Evolutionary conservation across 2,329 filamentous ascomycete genomes (phyloP), one percentile per base, ranked within the genome.

Genomic region (Phyllosticta citrichinensis): DNA sequence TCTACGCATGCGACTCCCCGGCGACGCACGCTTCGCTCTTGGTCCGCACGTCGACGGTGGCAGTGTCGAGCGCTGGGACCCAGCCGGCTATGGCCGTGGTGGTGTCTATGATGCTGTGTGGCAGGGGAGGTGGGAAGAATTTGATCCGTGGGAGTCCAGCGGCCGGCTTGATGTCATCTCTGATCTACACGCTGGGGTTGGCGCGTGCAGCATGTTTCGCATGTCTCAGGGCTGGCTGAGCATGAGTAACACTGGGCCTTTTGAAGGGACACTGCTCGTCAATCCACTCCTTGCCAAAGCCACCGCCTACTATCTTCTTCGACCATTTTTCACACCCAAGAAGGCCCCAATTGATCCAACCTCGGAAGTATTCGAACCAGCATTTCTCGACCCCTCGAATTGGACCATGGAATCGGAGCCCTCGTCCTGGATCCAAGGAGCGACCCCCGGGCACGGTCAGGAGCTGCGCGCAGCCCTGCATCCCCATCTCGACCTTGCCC

Each of bases 221-320:
- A 88, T 91, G 81, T 93, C 89, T 72, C 92, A 97, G 74, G 92
- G 91, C 19, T 97, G 92, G 92, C 74, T 97, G 58, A 83, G 83
- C 63, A 87, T 97, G 81, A 91, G 87, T 62, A 76, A 78, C n/a
- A 87, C 85, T 0, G 84, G 80, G 0, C 88, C 89, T 0, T 80
- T 80, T 5, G 86, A 96, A 75, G 92, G 92, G 0, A 94, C 91
- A 0, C 74, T 97, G 58, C 80, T 89, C 52, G 88, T 96, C 1
- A 92, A 92, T 67, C 92, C 92, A 0, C 77, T 95, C 58, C 75
- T 94, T 54, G 81, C 82, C 64, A 82, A 89, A 59, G 84, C 89
- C 0, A 94, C 88, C 0, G 86, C 88, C 0, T 97, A 97, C 68
- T 82, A 86, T 52, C 80, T 97, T 0, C 81, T 97, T 3, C 81